Conservation (phyloP, 202 grass and related monocot species). For the Zizania palustris region DNA sequence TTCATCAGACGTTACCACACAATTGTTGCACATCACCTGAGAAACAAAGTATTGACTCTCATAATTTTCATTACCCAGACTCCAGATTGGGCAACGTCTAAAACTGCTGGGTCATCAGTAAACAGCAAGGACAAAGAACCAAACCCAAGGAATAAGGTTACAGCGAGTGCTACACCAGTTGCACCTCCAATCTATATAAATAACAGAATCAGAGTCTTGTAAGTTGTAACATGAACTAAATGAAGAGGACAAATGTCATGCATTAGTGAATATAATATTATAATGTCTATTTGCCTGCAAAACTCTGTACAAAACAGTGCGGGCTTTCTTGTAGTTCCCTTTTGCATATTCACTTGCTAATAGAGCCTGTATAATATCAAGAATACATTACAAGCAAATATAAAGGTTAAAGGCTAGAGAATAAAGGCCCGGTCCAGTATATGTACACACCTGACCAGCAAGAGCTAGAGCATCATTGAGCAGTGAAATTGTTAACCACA, state of each 20-base stretch:
- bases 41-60: conserved; percentile 18
- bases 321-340: conserved; percentile 75
- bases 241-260: conserved; percentile 4
- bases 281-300: conserved; percentile 61
- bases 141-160: conserved; percentile 71
- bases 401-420: neutral
- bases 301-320: conserved; percentile 63
- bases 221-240: neutral
- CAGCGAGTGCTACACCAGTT: conserved; percentile 64
- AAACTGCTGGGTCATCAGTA: conserved; percentile 70
- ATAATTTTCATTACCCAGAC: conserved; percentile 69
- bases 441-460: conserved; percentile 75
- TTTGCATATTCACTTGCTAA: conserved; percentile 77
- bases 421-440: neutral
- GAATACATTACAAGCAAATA: conserved; percentile 24
- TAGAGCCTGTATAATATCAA: conserved; percentile 58
- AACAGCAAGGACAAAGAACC: conserved; percentile 67
- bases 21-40: neutral
- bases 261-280: conserved; percentile 6
- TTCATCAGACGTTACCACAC: conserved; percentile 16
- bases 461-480: conserved; percentile 90
- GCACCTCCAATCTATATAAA: conserved; percentile 65
- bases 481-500: conserved; percentile 86
- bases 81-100: conserved; percentile 71
- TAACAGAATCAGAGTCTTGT: neutral